A percentile compares a stretch with the other conserved stretches of the same genome.
Evolutionary conservation across 805 yeast species (phyloP).

Genomic region (Schwanniomyces yamadae): DNA sequence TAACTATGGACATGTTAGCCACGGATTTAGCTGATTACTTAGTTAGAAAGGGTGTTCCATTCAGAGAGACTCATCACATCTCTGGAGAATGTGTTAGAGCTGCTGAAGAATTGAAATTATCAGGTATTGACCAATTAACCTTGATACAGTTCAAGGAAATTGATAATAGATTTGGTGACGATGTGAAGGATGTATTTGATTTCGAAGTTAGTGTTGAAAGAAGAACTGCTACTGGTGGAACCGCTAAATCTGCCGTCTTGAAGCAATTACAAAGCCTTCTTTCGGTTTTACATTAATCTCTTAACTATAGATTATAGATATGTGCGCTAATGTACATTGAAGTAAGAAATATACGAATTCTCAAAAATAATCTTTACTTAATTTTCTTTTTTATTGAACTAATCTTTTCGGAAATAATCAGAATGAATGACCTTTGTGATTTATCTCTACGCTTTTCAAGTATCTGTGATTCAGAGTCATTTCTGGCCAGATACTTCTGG

Average conservation of each 20-base stretch:
- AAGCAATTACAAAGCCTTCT: slow-evolving; percentile 53
- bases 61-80: slow-evolving; percentile 98
- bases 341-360: no score
- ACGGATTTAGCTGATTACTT: slow-evolving; percentile 97
- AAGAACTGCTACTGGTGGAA: slow-evolving; percentile 96
- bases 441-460: no score
- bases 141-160: slow-evolving; percentile 76
- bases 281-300: not conserved
- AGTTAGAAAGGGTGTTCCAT: slow-evolving; percentile 97
- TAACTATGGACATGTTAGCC: slow-evolving; percentile 98
- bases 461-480: no score
- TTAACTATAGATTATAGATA: no score
- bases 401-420: no score
- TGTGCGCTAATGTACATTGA: no score
- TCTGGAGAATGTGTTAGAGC: slow-evolving; percentile 95
- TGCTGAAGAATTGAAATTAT: slow-evolving; percentile 75
- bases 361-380: no score
- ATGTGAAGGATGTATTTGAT: slow-evolving; percentile 82
- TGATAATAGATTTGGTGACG: slow-evolving; percentile 76
- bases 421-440: no score
- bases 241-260: slow-evolving; percentile 86
- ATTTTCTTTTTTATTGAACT: no score
- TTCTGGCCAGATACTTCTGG: no score
- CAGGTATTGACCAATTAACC: slow-evolving; percentile 84
- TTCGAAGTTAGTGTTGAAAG: slow-evolving; percentile 95